Percentiles rank a stretch among this genome's conserved stretches.
Conservation (phyloP, 2,329 filamentous ascomycete genomes). For the Laburnicola sp. region DNA sequence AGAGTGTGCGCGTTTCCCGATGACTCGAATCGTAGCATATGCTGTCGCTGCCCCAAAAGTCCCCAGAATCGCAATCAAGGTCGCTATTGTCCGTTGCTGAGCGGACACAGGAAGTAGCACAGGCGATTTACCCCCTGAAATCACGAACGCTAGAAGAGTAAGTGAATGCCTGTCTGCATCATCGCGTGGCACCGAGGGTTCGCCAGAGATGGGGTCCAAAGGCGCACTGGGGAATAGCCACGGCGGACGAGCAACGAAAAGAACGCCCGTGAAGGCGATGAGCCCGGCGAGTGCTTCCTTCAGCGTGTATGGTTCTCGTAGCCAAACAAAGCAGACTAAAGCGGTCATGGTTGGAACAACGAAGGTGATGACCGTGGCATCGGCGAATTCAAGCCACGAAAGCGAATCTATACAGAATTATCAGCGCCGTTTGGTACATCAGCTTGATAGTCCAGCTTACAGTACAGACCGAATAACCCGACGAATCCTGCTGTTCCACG, state of each 20-base stretch:
- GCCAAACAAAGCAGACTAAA: constrained; percentile 74
- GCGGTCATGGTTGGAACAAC: constrained; percentile 75
- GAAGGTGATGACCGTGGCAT: constrained; percentile 86
- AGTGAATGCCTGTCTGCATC: constrained; percentile 1
- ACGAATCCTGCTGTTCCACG: constrained; percentile 31
- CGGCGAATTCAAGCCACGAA: constrained; percentile 77
- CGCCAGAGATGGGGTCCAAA: constrained; percentile 33
- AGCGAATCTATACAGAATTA: constrained; percentile 53
- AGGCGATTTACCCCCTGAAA: constrained; percentile 5
- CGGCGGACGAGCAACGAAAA: constrained; percentile 75
- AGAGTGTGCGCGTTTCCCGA: constrained; percentile 75
- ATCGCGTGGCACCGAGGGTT: constrained; percentile 28
- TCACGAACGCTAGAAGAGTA: not conserved
- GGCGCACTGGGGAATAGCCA: constrained; percentile 52
- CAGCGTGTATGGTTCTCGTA: constrained; percentile 73
- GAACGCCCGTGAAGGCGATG: constrained; percentile 73
- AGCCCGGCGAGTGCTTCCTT: constrained; percentile 75
- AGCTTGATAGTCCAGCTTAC: constrained; percentile 13
- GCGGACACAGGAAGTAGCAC: constrained; percentile 49
- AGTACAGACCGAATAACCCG: constrained; percentile 35
- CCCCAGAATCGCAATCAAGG: constrained; percentile 70
- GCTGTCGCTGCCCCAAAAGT: constrained; percentile 73
- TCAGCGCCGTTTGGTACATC: constrained; percentile 3
- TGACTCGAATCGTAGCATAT: constrained; percentile 73
- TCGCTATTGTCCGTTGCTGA: constrained; percentile 67